Base-by-base conservation (phyloP, 2,329 filamentous ascomycete genomes). In the Calonectria pauciramosa region DNA sequence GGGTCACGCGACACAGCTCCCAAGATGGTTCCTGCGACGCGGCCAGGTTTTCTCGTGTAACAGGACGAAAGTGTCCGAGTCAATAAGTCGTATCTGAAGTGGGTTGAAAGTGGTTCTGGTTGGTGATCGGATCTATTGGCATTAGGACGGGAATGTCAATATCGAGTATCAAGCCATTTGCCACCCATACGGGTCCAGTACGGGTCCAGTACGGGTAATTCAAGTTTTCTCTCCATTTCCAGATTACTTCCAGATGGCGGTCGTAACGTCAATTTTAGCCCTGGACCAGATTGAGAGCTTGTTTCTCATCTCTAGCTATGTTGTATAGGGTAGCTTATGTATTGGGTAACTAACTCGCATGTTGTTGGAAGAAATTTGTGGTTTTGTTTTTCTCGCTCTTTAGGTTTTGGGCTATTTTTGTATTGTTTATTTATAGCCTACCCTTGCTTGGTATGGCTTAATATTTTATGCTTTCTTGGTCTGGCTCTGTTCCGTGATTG, bases 1-100 rank as follows among this genome's bases (percentile, higher is more conserved):
- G 56, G 34, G 56, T 63, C 56, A 63, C 56, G 56, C 56, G 56
- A 63, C 56, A 63, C 56, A 41, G 36, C 36, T 63, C 56, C 36
- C 14, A 41, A 30, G 36, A 11, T 63, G 56, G 56, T 18, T 38
- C 56, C 13, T 41, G 23, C 56, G 7, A 28, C 8, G 8, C 34
- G 26, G 6, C 7, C n/a, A 28, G 34, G 14, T 6, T 28, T 36
- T 16, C 23, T 16, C 16, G 36, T 14, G 56, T 11, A 63, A 10
- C 6, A 26, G 7, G 14, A 13, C 38, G 28, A 28, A 41, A 4
- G 18, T 6, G 8, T 16, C 14, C 41, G n/a, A 16, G 5, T 10
- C 26, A 26, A 13, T 23, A n/a, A n/a, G 34, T 60, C 6, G 23
- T 34, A 41, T 20, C 28, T 26, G 23, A 20, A 3, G 56, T 63